These are phyloP conservation scores for Tetrahymena malaccensis DNA, from an alignment of 73 alveolate genomes.

Conservation along the genomic window DNA sequence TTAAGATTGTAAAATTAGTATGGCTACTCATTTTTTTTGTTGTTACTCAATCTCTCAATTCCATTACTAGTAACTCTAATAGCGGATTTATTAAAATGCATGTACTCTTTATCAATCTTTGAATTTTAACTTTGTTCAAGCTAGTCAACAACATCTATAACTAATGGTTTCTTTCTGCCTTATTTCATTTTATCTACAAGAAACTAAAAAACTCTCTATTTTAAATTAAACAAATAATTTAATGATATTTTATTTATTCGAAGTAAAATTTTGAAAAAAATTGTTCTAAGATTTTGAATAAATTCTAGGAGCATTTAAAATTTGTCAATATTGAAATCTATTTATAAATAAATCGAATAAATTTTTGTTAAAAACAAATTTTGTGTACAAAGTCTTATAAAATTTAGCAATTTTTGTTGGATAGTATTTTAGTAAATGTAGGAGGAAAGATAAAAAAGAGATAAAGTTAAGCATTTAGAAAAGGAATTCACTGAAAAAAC, in stretches of 20 bases:
- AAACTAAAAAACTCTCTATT: background rate
- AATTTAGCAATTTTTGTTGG: background rate
- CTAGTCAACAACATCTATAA: background rate
- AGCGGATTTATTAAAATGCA: background rate
- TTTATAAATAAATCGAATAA: too few relatives aligned
- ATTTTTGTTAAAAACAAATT: too few relatives aligned
- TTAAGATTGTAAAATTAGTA: background rate
- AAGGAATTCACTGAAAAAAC: background rate
- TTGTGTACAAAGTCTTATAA: background rate
- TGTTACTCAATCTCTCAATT: background rate
- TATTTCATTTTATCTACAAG: background rate
- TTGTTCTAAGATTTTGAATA: background rate
- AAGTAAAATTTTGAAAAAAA: background rate
- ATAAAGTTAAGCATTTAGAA: background rate
- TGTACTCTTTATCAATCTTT: background rate
- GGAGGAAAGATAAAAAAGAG: background rate
- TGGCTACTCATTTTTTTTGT: background rate
- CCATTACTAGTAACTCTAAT: background rate
- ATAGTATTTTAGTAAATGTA: background rate
- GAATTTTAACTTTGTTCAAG: background rate
- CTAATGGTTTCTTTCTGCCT: background rate
- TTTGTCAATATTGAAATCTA: background rate
- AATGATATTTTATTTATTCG: background rate
- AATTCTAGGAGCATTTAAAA: background rate
- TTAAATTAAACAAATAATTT: background rate